Evolutionary conservation across 768 basidiomycete genomes (phyloP).

Genomic region (Collybia sordida): DNA sequence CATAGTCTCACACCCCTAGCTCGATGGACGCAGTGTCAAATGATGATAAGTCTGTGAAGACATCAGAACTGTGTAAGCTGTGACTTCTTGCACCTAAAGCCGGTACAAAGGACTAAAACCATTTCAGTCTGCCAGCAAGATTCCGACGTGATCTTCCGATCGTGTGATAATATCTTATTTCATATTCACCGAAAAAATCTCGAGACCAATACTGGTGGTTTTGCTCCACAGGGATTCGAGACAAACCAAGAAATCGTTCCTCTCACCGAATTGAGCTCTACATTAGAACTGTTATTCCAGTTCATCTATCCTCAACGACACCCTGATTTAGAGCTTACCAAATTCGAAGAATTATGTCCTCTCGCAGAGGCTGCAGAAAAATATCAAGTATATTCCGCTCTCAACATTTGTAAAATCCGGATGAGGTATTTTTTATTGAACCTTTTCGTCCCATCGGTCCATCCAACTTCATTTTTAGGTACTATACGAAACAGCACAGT

Average conservation of each 20-base stretch:
- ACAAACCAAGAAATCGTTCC: background rate
- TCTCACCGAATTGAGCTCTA: conserved; percentile 1
- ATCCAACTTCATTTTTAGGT: background rate
- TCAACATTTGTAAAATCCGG: conserved; percentile 5
- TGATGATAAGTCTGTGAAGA: no score
- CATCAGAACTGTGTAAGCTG: no score
- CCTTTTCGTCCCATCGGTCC: no score
- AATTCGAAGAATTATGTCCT: background rate
- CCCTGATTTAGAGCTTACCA: background rate
- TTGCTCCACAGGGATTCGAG: background rate
- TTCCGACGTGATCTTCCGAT: conserved; percentile 4
- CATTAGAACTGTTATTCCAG: conserved; percentile 7
- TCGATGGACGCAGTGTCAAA: no score
- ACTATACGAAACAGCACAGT: conserved; percentile 3
- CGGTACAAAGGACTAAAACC: no score
- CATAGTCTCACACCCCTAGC: no score
- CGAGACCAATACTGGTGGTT: background rate
- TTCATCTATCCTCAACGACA: conserved; percentile 11
- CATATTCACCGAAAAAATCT: conserved; percentile 10
- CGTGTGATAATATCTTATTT: conserved; percentile 6
- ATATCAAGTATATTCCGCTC: conserved; percentile 6
- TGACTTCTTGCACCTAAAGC: no score
- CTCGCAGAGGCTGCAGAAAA: conserved; percentile 10
- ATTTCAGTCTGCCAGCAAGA: background rate
- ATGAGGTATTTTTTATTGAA: conserved; percentile 1